A percentile compares a stretch with the other conserved stretches of the same genome.
phyloP scores from a whole-genome alignment of 495 filamentous ascomycete genomes.

The Aspergillus leporis region DNA sequence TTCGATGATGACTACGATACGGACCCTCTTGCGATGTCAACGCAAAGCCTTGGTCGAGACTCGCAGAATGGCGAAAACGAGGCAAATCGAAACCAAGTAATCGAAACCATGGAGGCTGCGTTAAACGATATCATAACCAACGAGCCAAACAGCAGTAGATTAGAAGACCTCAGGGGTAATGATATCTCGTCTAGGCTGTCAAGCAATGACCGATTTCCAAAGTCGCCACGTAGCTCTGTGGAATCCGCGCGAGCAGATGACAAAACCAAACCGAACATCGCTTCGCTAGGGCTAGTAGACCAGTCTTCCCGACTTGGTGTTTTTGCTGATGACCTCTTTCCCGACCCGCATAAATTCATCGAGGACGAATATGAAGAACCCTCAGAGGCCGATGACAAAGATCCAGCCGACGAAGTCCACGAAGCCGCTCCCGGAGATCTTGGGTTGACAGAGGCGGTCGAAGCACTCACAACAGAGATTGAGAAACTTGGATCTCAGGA shows the following conservation, averaged over 20 bases:
- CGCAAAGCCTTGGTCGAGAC: slow-evolving; percentile 54
- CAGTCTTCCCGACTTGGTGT: slow-evolving; percentile 79
- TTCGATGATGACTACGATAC: slow-evolving; percentile 70
- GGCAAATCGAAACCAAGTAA: slow-evolving; percentile 55
- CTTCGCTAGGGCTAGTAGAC: slow-evolving; percentile 86
- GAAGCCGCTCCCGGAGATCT: slow-evolving; percentile 95
- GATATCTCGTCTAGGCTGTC: slow-evolving; percentile 47
- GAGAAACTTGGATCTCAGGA: slow-evolving; percentile 87
- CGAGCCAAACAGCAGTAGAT: slow-evolving; percentile 61
- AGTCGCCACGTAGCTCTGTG: slow-evolving; percentile 55
- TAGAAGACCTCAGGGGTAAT: slow-evolving; percentile 61
- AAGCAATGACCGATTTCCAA: slow-evolving; percentile 48
- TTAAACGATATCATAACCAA: slow-evolving; percentile 94
- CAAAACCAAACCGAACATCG: slow-evolving; percentile 76
- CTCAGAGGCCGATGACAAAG: slow-evolving; percentile 56
- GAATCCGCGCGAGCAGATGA: slow-evolving; percentile 55
- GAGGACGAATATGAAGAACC: slow-evolving; percentile 83
- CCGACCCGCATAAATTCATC: slow-evolving; percentile 82
- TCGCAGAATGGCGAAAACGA: slow-evolving; percentile 50
- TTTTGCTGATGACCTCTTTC: slow-evolving; percentile 93
- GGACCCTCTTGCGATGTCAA: slow-evolving; percentile 61
- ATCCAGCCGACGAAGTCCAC: slow-evolving; percentile 80
- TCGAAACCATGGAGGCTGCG: slow-evolving; percentile 92
- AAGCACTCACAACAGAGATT: slow-evolving; percentile 80
- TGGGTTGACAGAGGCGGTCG: slow-evolving; percentile 89